phyloP scores from a whole-genome alignment of 2,329 filamentous ascomycete species.

The Fusarium bulbicola region DNA sequence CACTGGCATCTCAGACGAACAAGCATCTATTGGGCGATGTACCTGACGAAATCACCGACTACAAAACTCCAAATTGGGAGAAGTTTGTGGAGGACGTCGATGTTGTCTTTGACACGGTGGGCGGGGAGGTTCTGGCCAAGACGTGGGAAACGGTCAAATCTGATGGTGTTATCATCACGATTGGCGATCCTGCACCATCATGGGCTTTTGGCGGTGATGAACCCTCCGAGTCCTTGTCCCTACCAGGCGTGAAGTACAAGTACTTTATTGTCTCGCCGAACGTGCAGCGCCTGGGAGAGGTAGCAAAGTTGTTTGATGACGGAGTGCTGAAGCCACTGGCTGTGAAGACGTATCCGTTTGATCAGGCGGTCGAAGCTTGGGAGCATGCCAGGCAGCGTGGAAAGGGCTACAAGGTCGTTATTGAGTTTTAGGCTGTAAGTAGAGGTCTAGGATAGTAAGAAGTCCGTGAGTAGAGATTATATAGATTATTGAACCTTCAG shows the following conservation, averaged over 20 bases:
- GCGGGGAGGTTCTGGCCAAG: slow-evolving; percentile 30
- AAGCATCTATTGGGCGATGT: slow-evolving; percentile 29
- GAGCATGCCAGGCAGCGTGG: slow-evolving; percentile 1
- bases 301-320: neutral
- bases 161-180: slow-evolving; percentile 46
- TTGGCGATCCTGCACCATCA: slow-evolving; percentile 46
- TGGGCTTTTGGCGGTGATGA: slow-evolving; percentile 44
- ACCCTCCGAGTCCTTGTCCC: slow-evolving; percentile 21
- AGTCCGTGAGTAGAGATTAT: too few relatives aligned
- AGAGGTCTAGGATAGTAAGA: accelerated
- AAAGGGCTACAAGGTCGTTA: neutral
- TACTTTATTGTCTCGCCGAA: slow-evolving; percentile 41
- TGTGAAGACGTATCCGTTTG: neutral
- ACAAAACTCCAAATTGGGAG: slow-evolving; percentile 38
- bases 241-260: slow-evolving; percentile 37
- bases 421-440: neutral
- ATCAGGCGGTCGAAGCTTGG: slow-evolving; percentile 4
- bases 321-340: slow-evolving; percentile 1
- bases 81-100: neutral
- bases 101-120: slow-evolving; percentile 20
- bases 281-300: neutral
- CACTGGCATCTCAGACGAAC: slow-evolving; percentile 40
- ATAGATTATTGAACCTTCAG: neutral
- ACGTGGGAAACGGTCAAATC: slow-evolving; percentile 44
- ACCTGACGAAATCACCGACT: slow-evolving; percentile 41